Conservation (phyloP, 2,329 filamentous ascomycete species). For the Calonectria montana region DNA sequence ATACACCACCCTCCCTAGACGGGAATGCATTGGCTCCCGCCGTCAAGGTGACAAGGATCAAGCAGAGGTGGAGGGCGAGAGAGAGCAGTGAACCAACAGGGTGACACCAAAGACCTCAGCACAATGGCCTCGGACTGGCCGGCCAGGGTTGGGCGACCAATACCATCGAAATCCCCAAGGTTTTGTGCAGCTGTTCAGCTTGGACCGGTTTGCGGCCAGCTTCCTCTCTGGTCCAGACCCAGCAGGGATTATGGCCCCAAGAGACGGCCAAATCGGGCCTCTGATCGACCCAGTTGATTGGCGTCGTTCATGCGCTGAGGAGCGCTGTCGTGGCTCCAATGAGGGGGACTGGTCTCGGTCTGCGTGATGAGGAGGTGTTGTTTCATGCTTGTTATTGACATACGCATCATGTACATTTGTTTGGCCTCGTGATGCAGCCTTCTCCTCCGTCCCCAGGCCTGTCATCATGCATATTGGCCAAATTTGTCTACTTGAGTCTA, state of each 20-base stretch:
- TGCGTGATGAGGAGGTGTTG: slow-evolving; percentile 21
- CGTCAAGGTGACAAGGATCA: slow-evolving; percentile 10
- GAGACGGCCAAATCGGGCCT: slow-evolving; percentile 16
- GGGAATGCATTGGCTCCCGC: slow-evolving; percentile 28
- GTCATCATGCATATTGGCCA: neutral
- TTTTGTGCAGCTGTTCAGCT: slow-evolving; percentile 25
- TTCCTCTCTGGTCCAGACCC: slow-evolving; percentile 14
- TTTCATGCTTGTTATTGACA: slow-evolving; percentile 30
- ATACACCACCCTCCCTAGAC: slow-evolving; percentile 14
- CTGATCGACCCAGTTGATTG: slow-evolving; percentile 34
- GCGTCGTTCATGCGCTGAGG: slow-evolving; percentile 32
- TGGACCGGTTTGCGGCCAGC: slow-evolving; percentile 12
- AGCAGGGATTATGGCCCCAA: slow-evolving; percentile 5
- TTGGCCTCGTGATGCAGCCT: slow-evolving; percentile 19
- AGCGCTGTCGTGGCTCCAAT: slow-evolving; percentile 43
- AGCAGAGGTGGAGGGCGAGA: slow-evolving; percentile 18
- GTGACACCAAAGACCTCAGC: slow-evolving; percentile 8
- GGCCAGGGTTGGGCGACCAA: slow-evolving; percentile 5
- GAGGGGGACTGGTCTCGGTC: neutral
- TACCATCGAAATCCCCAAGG: slow-evolving; percentile 23
- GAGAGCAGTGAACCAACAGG: slow-evolving; percentile 25
- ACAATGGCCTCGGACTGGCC: slow-evolving; percentile 14
- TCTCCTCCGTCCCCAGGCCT: neutral
- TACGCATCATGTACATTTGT: slow-evolving; percentile 24
- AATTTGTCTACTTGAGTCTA: slow-evolving; percentile 3